A percentile compares a stretch with the other conserved stretches of the same genome.
Evolutionary conservation across 2,329 filamentous ascomycete genomes (phyloP).

Genomic region (Fusarium praegraminearum): DNA sequence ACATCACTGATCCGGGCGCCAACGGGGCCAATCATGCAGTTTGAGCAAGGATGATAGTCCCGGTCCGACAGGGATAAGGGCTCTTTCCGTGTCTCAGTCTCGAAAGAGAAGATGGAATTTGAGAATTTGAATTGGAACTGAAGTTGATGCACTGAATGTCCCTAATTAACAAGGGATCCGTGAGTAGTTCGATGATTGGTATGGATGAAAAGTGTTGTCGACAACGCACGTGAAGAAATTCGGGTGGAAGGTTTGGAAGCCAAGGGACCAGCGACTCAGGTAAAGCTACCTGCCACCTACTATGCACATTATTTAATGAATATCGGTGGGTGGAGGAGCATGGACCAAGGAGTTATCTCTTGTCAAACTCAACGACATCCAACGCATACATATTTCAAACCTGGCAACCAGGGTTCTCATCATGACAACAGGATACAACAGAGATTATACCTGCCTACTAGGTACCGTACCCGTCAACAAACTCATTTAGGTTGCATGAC

Average conservation of each 20-base stretch:
- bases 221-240: not conserved
- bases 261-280: constrained; percentile 5
- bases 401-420: not conserved
- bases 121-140: constrained; percentile 11
- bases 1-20: constrained; percentile 51
- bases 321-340: constrained; percentile 8
- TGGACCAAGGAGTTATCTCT: not conserved
- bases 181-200: not conserved
- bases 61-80: constrained; percentile 36
- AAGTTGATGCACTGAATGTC: not conserved
- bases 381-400: not conserved
- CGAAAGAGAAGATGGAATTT: constrained; percentile 25
- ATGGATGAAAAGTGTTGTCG: not conserved
- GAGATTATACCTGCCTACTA: not conserved
- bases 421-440: not conserved
- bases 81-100: constrained; percentile 35
- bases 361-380: not conserved
- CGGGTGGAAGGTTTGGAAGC: not conserved
- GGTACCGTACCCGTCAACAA: not conserved
- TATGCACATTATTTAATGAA: not conserved
- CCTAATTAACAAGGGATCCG: not conserved
- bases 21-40: constrained; percentile 52
- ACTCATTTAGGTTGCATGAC: constrained; percentile 10
- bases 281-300: not conserved
- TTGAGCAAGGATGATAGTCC: constrained; percentile 29